Base-by-base conservation (phyloP, 2,329 filamentous ascomycete species). In the Scleromitrula shiraiana region DNA sequence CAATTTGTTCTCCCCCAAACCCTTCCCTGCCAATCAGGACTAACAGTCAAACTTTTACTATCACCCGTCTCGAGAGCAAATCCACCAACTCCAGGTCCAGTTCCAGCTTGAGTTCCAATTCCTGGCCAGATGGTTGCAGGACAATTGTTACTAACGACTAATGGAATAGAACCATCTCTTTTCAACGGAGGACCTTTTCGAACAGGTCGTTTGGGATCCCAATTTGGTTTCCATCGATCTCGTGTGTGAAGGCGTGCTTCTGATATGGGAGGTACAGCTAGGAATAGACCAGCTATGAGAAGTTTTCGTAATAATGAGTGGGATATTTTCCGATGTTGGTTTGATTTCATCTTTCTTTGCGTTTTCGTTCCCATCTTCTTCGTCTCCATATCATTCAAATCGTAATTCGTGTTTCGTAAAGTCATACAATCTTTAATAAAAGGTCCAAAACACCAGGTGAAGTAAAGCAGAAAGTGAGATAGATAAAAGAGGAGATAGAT, bases 1-100 rank as follows among this genome's bases (percentile, higher is more conserved):
- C 88, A 94, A 62, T 93, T 93, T 15, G 87, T 91, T 46, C 88
- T 74, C 10, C 82, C 88, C 88, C 87, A 93, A 23, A 93, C 72
- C 46, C 88, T 78, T 8, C 88, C 88, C 62, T 86, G 82, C 88
- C 87, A 94, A 56, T 88, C 78, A 41, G 76, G 70, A 9, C 80
- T 77, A 20, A 93, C 85, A 45, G 74, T 79, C 51, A 89, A 69
- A 35, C 75, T 74, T 52, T 66, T 76, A 46, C 74, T 79, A 27
- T 74, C 68, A 37, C 82, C 79, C 3, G 77, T 64, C 1, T 66
- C 61, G 29, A 91, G 73, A 59, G 80, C 74, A 61, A 91, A 93
- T 7, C 86, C 88, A 17, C 77, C 79, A 9, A 71, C 73, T 2
- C 73, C 72, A 6, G 86, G 84, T 0, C 82, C 82, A 12, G 75